A percentile compares a stretch with the other conserved stretches of the same genome.
These are phyloP conservation scores for Pascua guehoae DNA, from an alignment of 1,284 basidiomycete species.

Conservation along the genomic window DNA sequence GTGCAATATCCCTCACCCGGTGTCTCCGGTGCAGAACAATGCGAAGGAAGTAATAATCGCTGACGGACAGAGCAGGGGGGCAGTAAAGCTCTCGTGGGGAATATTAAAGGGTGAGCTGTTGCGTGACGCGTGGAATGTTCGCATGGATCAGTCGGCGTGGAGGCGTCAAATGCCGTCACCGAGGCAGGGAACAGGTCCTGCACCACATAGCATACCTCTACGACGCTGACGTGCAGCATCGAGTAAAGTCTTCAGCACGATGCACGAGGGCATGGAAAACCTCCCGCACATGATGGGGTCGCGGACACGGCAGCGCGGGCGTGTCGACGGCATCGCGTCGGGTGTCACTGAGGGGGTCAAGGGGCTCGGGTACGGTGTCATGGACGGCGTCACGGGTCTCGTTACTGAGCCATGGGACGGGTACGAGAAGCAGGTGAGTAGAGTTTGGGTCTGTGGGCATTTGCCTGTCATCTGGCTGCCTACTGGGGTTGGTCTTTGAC, in stretches of 20 bases:
- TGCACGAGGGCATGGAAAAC: slow-evolving; percentile 55
- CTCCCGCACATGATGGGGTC: slow-evolving; percentile 54
- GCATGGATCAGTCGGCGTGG: too few relatives aligned
- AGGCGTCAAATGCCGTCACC: slow-evolving; percentile 50
- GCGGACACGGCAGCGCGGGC: slow-evolving; percentile 48
- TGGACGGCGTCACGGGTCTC: slow-evolving; percentile 58
- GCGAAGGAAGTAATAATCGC: too few relatives aligned
- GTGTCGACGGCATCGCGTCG: slow-evolving; percentile 51
- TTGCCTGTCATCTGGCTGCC: too few relatives aligned
- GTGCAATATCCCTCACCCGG: too few relatives aligned
- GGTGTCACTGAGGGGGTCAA: slow-evolving; percentile 54
- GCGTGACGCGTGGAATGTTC: too few relatives aligned
- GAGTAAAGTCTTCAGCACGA: slow-evolving; percentile 49
- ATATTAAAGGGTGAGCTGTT: background rate
- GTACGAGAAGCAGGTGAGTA: too few relatives aligned
- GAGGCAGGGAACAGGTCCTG: slow-evolving; percentile 45
- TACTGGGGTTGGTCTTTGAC: too few relatives aligned
- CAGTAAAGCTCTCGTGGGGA: background rate
- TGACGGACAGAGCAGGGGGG: background rate
- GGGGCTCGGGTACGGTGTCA: slow-evolving; percentile 50
- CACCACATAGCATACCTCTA: background rate
- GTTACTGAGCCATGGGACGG: slow-evolving; percentile 51
- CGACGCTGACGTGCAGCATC: slow-evolving; percentile 3
- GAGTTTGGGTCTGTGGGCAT: too few relatives aligned
- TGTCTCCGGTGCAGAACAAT: too few relatives aligned